A percentile compares a stretch with the other conserved stretches of the same genome.
These are phyloP conservation scores for Trichophyton equinum DNA, from an alignment of 2,329 filamentous ascomycete species.

Conservation along the genomic window DNA sequence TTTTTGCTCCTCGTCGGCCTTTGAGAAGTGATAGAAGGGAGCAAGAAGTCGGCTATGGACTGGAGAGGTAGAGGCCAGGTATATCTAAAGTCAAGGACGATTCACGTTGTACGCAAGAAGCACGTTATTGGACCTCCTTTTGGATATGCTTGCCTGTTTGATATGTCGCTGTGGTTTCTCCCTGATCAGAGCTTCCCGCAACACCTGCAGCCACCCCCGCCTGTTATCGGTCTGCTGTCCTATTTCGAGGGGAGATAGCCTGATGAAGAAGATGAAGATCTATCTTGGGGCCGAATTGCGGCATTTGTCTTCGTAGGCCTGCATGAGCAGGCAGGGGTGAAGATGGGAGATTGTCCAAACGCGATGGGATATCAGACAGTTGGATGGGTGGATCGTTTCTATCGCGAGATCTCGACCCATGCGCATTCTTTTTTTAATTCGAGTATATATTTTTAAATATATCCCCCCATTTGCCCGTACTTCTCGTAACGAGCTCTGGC, in stretches of 20 bases:
- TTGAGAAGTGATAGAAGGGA: neutral
- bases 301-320: neutral
- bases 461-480: neutral
- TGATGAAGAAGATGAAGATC: neutral
- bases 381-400: neutral
- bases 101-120: neutral
- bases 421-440: neutral
- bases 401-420: neutral
- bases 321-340: neutral
- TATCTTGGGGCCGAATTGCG: neutral
- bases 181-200: neutral
- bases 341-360: neutral
- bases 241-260: neutral
- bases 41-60: neutral
- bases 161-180: neutral
- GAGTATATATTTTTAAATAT: neutral
- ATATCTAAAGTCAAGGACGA: neutral
- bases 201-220: slow-evolving; percentile 1
- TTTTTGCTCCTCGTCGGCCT: neutral
- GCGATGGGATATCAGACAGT: neutral
- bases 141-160: neutral
- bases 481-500: neutral
- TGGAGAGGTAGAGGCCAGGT: neutral
- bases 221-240: neutral
- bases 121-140: neutral